These are phyloP conservation scores for Raphanus sativus DNA, from an alignment of 345 rosid species.

Conservation along the genomic window DNA sequence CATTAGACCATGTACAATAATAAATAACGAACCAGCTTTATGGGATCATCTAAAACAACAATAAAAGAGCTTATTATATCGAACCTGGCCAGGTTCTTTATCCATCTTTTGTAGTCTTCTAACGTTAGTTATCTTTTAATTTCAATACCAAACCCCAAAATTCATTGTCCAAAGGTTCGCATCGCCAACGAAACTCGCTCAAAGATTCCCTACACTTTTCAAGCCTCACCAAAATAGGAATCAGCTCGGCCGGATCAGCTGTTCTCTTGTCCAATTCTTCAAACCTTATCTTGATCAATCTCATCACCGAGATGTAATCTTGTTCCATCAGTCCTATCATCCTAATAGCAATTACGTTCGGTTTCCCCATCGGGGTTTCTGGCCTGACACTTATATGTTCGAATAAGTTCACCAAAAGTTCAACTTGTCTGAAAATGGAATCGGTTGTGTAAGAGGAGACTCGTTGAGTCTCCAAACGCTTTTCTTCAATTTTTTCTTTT, in stretches of 20 bases:
- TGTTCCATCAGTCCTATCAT: not conserved
- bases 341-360: constrained; percentile 1
- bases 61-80: not conserved
- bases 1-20: not conserved
- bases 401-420: constrained; percentile 8
- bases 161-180: constrained; percentile 4
- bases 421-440: constrained; percentile 19
- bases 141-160: constrained; percentile 22
- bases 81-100: not conserved
- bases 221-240: constrained; percentile 12
- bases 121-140: not conserved
- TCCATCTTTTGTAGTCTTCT: not conserved
- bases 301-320: constrained; percentile 21
- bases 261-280: constrained; percentile 23
- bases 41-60: not conserved
- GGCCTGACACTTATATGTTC: constrained; percentile 19
- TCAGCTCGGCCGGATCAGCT: not conserved
- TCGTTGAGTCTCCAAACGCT: constrained; percentile 8
- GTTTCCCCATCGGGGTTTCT: not conserved
- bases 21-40: not conserved
- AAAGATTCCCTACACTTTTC: constrained; percentile 6
- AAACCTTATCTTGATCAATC: constrained; percentile 20
- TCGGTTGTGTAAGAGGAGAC: constrained; percentile 8
- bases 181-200: constrained; percentile 30
- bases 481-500: constrained; percentile 4